Evolutionary conservation across 2,329 filamentous ascomycete species (phyloP).

Genomic region (Trichoderma afroharzianum): DNA sequence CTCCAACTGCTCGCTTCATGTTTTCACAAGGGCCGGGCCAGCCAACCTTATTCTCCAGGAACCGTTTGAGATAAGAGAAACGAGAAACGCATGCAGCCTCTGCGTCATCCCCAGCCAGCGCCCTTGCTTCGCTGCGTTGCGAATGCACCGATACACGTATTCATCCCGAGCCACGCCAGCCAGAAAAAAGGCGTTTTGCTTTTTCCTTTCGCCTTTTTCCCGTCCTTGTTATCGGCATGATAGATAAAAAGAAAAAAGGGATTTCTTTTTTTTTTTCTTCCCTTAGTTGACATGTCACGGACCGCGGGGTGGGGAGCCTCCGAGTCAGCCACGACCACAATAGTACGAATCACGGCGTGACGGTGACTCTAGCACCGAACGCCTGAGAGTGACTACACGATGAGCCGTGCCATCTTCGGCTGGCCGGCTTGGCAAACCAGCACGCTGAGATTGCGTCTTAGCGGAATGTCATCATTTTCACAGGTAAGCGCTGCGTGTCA

Average conservation of each 20-base stretch:
- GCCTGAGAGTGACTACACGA: not conserved
- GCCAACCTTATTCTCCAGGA: conserved; percentile 12
- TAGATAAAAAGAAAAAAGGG: not conserved
- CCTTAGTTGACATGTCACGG: not conserved
- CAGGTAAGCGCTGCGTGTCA: not conserved
- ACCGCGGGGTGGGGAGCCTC: not conserved
- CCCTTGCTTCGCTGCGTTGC: not conserved
- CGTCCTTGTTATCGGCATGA: not conserved
- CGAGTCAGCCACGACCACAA: conserved; percentile 4
- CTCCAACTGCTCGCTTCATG: not conserved
- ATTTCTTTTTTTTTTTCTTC: not conserved
- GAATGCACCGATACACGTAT: not conserved
- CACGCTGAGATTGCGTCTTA: not conserved
- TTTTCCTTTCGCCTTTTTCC: not conserved
- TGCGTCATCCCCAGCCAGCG: not conserved
- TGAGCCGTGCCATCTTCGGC: conserved; percentile 6
- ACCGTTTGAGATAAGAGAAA: conserved; percentile 4
- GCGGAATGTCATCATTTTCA: not conserved
- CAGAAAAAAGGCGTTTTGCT: not conserved
- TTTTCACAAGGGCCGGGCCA: conserved; percentile 4
- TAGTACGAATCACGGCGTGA: conserved; percentile 11
- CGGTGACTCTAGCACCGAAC: conserved; percentile 5
- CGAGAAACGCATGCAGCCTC: not conserved
- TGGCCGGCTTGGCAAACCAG: not conserved
- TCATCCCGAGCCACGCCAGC: not conserved